Conservation (phyloP, 2,329 filamentous ascomycete species). For the Ustilaginoidea virens region DNA sequence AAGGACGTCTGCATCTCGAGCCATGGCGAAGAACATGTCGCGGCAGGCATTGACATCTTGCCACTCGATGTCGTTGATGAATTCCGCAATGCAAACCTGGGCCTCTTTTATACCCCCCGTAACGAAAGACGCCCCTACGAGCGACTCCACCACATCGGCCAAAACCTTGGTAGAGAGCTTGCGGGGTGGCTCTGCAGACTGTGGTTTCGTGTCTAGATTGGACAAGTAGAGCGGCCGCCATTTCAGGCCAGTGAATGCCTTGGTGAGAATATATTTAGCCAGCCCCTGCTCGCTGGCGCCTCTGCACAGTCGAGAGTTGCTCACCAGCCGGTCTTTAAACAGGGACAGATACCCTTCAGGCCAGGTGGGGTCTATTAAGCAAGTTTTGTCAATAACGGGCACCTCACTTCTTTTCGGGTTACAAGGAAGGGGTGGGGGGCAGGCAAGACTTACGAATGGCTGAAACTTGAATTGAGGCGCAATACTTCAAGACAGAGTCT, state of each 20-base stretch:
- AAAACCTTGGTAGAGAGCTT: conserved; percentile 60
- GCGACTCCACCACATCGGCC: conserved; percentile 74
- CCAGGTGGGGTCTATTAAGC: conserved; percentile 40
- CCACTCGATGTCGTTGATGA: conserved; percentile 48
- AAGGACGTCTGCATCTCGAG: conserved; percentile 18
- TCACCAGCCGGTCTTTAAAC: conserved; percentile 54
- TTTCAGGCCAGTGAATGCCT: conserved; percentile 49
- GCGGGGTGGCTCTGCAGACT: conserved; percentile 9
- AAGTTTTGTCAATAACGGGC: conserved; percentile 6
- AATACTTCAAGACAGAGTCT: conserved; percentile 68
- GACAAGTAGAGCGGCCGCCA: conserved; percentile 54
- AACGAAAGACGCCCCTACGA: conserved; percentile 62
- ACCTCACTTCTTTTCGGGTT: not conserved
- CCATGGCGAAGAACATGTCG: conserved; percentile 25
- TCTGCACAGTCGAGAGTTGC: conserved; percentile 56
- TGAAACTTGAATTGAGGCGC: conserved; percentile 48
- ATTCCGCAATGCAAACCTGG: conserved; percentile 45
- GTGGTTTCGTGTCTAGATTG: conserved; percentile 10
- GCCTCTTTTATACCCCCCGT: conserved; percentile 53
- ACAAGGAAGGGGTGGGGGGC: too few relatives aligned
- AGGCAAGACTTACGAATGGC: conserved; percentile 34
- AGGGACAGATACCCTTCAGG: conserved; percentile 63
- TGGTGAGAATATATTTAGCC: conserved; percentile 56
- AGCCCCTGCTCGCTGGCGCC: conserved; percentile 49
- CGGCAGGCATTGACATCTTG: conserved; percentile 25